Evolutionary conservation across 148 eudicot genomes (phyloP), one percentile per base, ranked within the genome.

Genomic region (Silene latifolia): DNA sequence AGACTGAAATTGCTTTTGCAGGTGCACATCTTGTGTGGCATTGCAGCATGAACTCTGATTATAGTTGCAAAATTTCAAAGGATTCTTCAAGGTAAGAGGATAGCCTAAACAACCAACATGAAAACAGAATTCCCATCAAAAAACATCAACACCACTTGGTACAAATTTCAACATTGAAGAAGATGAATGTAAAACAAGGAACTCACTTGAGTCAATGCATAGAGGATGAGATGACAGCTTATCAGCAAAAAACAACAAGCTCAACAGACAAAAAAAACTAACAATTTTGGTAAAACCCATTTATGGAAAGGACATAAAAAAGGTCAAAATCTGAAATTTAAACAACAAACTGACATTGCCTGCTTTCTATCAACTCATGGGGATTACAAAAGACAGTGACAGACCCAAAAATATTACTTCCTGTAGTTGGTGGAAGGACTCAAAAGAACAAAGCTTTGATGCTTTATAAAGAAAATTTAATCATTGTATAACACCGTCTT

Each of bases 1-100:
- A 18, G 83, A 85, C 74, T 77, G 81, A 80, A 86, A 89, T 62
- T 84, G 82, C 83, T 82, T 87, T 84, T 85, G 87, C 77, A 93
- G 71, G 69, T 87, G 81, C 58, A 56, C 61, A 82, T 90, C 98
- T 71, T 86, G 81, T 59, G 87, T 69, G 51, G 90, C 48, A 66
- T 85, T 85, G 80, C 98, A 93, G 81, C 98, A 93, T 47, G 82
- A 80, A 74, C 76, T 88, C 60, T 90, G 91, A 76, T 75, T 77
- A 76, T 87, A 84, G 19, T 89, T 80, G 75, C 96, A 93, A 78
- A 93, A 93, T 7, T 82, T 69, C 80, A 90, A 67, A 69, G 85
- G 63, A 19, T 9, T 67, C 71, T 67, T 67, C 71, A 67, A 24
- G 8, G 71, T 67, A 2, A 67, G 2, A 44, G 71, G 71, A 46